Percentiles rank a stretch among this genome's conserved stretches.
Evolutionary conservation across 768 basidiomycete species (phyloP).

Genomic region (Candolleomyces efflorescens): DNA sequence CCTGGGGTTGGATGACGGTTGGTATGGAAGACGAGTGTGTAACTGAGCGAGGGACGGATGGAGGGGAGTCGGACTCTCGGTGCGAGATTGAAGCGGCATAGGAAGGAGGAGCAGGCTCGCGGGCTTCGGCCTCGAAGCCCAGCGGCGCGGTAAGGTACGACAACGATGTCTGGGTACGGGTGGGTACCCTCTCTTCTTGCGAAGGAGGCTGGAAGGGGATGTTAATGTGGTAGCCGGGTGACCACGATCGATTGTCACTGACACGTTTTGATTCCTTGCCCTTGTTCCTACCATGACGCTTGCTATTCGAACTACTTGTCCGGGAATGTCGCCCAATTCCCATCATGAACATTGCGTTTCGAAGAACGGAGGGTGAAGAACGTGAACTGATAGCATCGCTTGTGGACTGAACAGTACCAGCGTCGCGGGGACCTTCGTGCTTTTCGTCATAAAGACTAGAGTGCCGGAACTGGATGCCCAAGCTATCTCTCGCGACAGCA

Average conservation of each 20-base stretch:
- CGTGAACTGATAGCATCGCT: conserved; percentile 13
- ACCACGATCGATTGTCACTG: conserved; percentile 29
- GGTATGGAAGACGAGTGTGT: conserved; percentile 16
- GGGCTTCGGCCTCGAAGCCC: neutral
- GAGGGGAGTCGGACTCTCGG: conserved; percentile 15
- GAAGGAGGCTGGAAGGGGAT: conserved; percentile 25
- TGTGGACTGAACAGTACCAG: conserved; percentile 6
- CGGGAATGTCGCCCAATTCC: conserved; percentile 10
- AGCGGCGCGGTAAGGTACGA: conserved; percentile 3
- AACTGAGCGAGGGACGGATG: conserved; percentile 24
- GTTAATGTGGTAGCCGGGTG: conserved; percentile 30
- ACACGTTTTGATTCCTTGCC: conserved; percentile 31
- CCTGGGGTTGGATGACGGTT: conserved; percentile 9
- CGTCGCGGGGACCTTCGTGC: conserved; percentile 9
- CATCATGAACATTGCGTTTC: conserved; percentile 13
- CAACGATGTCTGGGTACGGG: neutral
- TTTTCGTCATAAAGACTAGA: conserved; percentile 26
- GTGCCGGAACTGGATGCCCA: conserved; percentile 41
- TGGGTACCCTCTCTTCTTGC: conserved; percentile 7
- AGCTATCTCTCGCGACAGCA: conserved; percentile 23
- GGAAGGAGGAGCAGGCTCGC: conserved; percentile 22
- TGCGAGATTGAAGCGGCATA: conserved; percentile 25
- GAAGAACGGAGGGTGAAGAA: conserved; percentile 24
- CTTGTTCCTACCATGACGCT: conserved; percentile 25
- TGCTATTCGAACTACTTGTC: neutral